phyloP scores from a whole-genome alignment of 495 filamentous ascomycete genomes.

The Talaromyces liani region DNA sequence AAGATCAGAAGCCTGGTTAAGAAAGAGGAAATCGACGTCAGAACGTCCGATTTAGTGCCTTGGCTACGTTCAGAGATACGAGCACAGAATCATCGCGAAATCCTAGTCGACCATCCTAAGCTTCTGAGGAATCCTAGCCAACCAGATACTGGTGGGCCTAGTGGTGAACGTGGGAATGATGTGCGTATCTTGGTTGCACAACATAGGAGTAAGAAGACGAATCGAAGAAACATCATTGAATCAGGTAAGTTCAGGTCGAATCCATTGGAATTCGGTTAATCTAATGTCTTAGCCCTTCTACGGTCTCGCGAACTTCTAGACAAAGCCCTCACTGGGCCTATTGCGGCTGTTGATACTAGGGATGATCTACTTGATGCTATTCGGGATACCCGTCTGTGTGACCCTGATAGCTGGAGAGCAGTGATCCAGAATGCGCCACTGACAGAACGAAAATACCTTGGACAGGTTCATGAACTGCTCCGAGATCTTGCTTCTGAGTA shows the following conservation, averaged over 20 bases:
- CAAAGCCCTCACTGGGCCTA: slow-evolving; percentile 63
- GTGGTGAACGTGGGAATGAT: slow-evolving; percentile 52
- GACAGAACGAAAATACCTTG: slow-evolving; percentile 77
- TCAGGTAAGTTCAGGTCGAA: slow-evolving; percentile 37
- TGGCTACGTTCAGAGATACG: slow-evolving; percentile 81
- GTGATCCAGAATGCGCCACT: slow-evolving; percentile 72
- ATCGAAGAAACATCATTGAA: slow-evolving; percentile 77
- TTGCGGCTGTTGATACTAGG: slow-evolving; percentile 80
- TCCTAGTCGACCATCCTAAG: slow-evolving; percentile 33
- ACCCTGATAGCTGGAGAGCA: slow-evolving; percentile 78
- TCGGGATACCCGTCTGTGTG: slow-evolving; percentile 62
- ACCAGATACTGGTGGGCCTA: slow-evolving; percentile 23
- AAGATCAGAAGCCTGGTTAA: slow-evolving; percentile 69
- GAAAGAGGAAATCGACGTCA: slow-evolving; percentile 79
- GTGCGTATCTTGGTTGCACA: slow-evolving; percentile 77
- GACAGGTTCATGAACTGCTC: slow-evolving; percentile 77
- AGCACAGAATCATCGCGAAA: slow-evolving; percentile 61
- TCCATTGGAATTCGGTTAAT: neutral
- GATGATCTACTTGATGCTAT: slow-evolving; percentile 82
- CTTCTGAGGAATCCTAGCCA: slow-evolving; percentile 32
- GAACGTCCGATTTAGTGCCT: slow-evolving; percentile 62
- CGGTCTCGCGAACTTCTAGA: slow-evolving; percentile 56
- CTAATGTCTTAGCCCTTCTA: slow-evolving; percentile 42
- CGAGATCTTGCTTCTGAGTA: slow-evolving; percentile 49
- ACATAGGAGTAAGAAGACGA: slow-evolving; percentile 83